Evolutionary conservation across 768 basidiomycete genomes (phyloP), one percentile per base, ranked within the genome.

Genomic region (Trametes villosa): DNA sequence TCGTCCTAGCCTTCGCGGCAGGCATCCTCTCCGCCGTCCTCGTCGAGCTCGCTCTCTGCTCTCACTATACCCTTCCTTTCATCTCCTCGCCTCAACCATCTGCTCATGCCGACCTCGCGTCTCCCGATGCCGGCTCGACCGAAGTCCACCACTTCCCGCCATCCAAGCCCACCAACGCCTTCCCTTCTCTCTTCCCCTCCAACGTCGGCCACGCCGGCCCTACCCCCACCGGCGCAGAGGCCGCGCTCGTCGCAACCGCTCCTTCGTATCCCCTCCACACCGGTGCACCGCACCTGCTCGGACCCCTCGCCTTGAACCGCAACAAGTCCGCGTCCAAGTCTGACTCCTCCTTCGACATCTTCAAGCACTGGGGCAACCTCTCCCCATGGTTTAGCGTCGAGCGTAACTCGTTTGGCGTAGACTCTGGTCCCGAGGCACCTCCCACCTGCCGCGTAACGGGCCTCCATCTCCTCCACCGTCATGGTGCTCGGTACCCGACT

Each of bases 331-430:
- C 41, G 27, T 22, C 52, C 29, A 65, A 62, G 17, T 34, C 55
- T 29, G 48, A 64, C 18, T 58, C 22, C 58, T 59, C 76, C 11
- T 93, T 91, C 65, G 83, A 88, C 68, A 67, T 94, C 44, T 85
- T 93, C 74, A 83, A 79, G 70, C 82, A 84, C 42, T 94, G 92
- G 92, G 92, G 92, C 1, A 94, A 93, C 68, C 72, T 92, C 41
- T 88, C 88, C 1, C 92, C 92, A 12, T 94, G 92, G 92, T 94
- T 88, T 71, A 91, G 87, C 64, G 86, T 91, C 20, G 78, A 79
- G 18, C 78, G 76, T 42, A 81, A 79, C 13, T 76, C 82, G 1
- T 94, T 92, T 73, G 92, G 92, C 0, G 63, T 93, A 11, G 83
- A 92, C 65, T 87, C 91, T 0, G 79, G 80, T 6, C 86, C 91